Base-by-base conservation (phyloP, 2,329 filamentous ascomycete genomes). In the Parastagonospora nodorum region DNA sequence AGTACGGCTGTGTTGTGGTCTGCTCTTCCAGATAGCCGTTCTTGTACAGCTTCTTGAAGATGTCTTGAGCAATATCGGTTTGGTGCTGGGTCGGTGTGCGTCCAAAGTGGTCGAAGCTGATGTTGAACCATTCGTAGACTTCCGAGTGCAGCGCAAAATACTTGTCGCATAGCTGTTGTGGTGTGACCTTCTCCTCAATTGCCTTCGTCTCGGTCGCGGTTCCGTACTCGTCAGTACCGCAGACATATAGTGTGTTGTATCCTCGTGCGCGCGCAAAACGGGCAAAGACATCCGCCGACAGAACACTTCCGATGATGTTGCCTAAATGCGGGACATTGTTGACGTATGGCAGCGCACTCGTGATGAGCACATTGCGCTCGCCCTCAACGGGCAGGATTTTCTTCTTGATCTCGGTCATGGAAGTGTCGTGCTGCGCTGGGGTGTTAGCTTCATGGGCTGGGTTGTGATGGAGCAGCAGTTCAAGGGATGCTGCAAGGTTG, bases 121-220 rank as follows among this genome's bases (percentile, higher is more conserved):
- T 93, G 69, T 92, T 86, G 78, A 99, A 99, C 91, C 93, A 97
- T 74, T 95, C 84, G 75, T 97, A 97, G 60, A 97, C 88, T 42
- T 89, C 90, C 66, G 91, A 86, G 77, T 97, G 93, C 51, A 96
- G 86, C 66, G 85, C 86, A 77, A 95, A 90, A 80, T 95, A 97
- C 78, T 97, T 95, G 75, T 89, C 85, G 79, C 93, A 97, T 10
- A 97, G 85, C 69, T 92, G 84, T 66, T 89, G 82, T 16, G 93
- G 92, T 10, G 88, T 91, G 57, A 92, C 80, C 11, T 88, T 88
- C 72, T 94, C 91, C 73, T 96, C 91, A 35, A 97, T 84, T 4
- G 93, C 93, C 78, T 96, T 96, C 24, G 93, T 96, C 77, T 97
- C 93, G 29, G 92, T 96, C 16, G 93, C 92, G 10, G 93, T 97